phyloP scores from a whole-genome alignment of 441 rosid genomes.

The Geranium incanum region DNA sequence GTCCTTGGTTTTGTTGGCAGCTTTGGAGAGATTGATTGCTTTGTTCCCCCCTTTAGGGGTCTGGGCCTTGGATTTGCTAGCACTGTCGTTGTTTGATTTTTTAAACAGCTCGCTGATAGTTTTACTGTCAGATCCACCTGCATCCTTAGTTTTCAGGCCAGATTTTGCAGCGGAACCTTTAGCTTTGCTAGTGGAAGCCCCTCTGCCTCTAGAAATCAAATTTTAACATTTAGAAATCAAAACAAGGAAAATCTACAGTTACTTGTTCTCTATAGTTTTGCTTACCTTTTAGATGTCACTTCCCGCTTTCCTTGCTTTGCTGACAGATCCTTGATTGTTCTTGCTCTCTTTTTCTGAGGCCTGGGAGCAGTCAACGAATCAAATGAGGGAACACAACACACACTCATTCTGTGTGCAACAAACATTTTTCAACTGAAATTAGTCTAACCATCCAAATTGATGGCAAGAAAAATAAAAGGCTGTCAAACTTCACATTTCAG shows the following conservation, averaged over 20 bases:
- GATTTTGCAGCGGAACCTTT: slow-evolving; percentile 42
- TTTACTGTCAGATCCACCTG: slow-evolving; percentile 39
- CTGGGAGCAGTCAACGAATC: slow-evolving; percentile 29
- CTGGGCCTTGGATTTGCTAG: slow-evolving; percentile 31
- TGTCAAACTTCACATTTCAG: too few species aligned
- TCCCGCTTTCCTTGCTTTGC: slow-evolving; percentile 34
- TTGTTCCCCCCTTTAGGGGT: slow-evolving; percentile 39
- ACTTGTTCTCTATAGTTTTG: not conserved
- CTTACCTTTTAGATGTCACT: slow-evolving; percentile 45
- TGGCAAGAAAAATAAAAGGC: not conserved
- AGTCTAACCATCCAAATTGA: not conserved
- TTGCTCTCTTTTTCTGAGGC: slow-evolving; percentile 56
- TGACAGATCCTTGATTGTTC: slow-evolving; percentile 30
- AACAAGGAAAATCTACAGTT: not conserved
- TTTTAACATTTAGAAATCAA: not conserved
- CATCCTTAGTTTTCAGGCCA: slow-evolving; percentile 37
- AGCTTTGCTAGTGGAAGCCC: slow-evolving; percentile 61
- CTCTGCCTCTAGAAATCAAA: slow-evolving; percentile 50
- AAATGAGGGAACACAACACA: slow-evolving; percentile 1
- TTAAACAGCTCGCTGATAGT: slow-evolving; percentile 16
- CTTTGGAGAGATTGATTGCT: slow-evolving; percentile 24
- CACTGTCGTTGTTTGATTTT: slow-evolving; percentile 25
- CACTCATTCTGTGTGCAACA: not conserved
- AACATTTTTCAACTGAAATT: not conserved
- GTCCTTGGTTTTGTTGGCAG: slow-evolving; percentile 32